Conservation (phyloP, 1,284 basidiomycete species). For the Papiliotrema terrestris region DNA sequence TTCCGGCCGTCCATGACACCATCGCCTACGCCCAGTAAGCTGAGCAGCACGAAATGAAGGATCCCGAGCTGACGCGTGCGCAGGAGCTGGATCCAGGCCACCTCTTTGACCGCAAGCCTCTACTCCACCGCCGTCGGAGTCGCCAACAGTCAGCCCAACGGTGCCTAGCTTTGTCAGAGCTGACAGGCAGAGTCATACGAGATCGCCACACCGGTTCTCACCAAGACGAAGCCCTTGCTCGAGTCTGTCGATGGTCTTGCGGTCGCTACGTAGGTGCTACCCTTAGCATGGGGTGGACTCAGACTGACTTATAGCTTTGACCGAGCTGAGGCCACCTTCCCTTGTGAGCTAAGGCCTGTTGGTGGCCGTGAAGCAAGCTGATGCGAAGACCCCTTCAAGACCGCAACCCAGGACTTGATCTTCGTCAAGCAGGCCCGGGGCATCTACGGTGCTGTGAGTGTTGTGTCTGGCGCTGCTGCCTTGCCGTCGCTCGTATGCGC, state of each 20-base stretch:
- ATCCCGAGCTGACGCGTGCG: neutral
- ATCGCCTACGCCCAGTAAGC: conserved; percentile 46
- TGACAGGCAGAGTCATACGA: conserved; percentile 36
- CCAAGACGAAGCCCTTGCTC: conserved; percentile 42
- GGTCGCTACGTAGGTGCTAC: conserved; percentile 38
- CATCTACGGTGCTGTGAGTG: conserved; percentile 43
- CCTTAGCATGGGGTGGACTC: neutral
- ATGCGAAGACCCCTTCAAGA: conserved; percentile 46
- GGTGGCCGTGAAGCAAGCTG: neutral
- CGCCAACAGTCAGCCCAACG: conserved; percentile 34
- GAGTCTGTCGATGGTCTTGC: conserved; percentile 46
- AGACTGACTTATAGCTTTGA: conserved; percentile 31
- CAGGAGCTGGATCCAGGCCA: conserved; percentile 42
- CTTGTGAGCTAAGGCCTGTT: conserved; percentile 28
- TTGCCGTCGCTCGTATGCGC: neutral
- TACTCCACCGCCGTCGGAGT: conserved; percentile 41
- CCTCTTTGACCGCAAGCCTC: conserved; percentile 36
- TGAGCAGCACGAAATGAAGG: neutral
- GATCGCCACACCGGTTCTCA: conserved; percentile 43
- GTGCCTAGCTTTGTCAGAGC: neutral
- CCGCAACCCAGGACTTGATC: conserved; percentile 45
- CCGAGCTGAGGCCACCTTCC: conserved; percentile 46
- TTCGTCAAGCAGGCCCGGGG: conserved; percentile 48
- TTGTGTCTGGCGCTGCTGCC: neutral
- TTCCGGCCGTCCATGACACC: conserved; percentile 48